Evolutionary conservation across 192 early-diverging fungal species (phyloP), one percentile per base, ranked within the genome.

Genomic region (Coemansia sp.): DNA sequence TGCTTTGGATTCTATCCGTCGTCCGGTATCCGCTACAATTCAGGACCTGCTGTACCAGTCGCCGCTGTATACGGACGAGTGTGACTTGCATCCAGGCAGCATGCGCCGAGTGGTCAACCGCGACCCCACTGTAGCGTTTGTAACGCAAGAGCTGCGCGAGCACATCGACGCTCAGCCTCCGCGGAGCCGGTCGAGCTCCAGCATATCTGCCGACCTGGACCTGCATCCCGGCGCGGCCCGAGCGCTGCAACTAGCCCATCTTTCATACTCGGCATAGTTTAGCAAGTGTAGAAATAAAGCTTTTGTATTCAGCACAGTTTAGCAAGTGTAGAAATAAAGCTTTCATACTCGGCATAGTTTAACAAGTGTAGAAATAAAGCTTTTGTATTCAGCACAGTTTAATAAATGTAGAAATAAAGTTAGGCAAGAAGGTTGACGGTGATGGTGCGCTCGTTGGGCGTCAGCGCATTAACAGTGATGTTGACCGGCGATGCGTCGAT

Each of bases 31-130:
- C 5, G 21, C 15, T 4, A 60, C 23, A 26, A 60, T 63, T 22
- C 22, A 53, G 14, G 38, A 19, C 34, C 25, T 81, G 22, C 50
- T 81, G 25, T 38, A 51, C 2, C 23, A 36, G 63, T 82, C 74
- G 56, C 70, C 79, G 12, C 56, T 64, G 21, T 82, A 69, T 59
- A 69, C 69, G 1, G 67, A 60, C 2, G 70, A 66, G 59, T 82
- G 79, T 50, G 74, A 82, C 71, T 64, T 82, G 65, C 64, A 82
- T 31, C 79, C 74, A 19, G 65, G 59, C 12, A 65, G 62, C 40
- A 60, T 82, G 70, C 79, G 74, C 19, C 68, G 72, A 14, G 71
- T 76, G 9, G 62, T 70, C 53, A 82, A 82, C 64, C 69, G 72
- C 40, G 11, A 42, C 40, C 15, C 14, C 3, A 14, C 40, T 15